Conservation (phyloP, 1,139 yeast species). For the Zygosaccharomyces sapae region DNA sequence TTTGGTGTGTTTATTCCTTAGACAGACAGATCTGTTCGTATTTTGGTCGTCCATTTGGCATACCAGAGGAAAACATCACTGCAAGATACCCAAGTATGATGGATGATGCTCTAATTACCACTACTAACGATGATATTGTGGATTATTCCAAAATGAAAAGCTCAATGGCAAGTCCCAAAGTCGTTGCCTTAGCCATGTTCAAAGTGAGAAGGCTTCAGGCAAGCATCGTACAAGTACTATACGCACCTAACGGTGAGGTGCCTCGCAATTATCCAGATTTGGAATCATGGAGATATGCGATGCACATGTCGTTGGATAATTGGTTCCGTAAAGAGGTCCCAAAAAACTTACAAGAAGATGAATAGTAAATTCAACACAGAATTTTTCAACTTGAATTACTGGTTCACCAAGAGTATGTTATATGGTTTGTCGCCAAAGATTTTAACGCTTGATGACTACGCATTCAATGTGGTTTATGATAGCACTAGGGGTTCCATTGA, state of each 20-base stretch:
- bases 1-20: slow-evolving; percentile 85
- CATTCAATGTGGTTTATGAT: slow-evolving; percentile 54
- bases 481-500: slow-evolving; percentile 65
- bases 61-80: slow-evolving; percentile 64
- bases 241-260: slow-evolving; percentile 59
- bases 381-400: slow-evolving; percentile 69
- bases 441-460: slow-evolving; percentile 49
- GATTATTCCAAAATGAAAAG: slow-evolving; percentile 36
- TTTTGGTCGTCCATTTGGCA: slow-evolving; percentile 68
- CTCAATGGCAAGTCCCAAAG: slow-evolving; percentile 58
- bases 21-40: slow-evolving; percentile 77
- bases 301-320: slow-evolving; percentile 48
- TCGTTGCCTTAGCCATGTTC: slow-evolving; percentile 62
- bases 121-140: slow-evolving; percentile 30
- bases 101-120: slow-evolving; percentile 63
- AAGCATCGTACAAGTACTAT: slow-evolving; percentile 66
- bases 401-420: slow-evolving; percentile 66
- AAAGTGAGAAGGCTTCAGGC: slow-evolving; percentile 69
- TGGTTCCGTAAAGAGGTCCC: slow-evolving; percentile 62
- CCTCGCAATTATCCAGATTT: slow-evolving; percentile 60
- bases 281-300: slow-evolving; percentile 55
- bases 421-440: slow-evolving; percentile 77
- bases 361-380: slow-evolving; percentile 70
- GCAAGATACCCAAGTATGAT: slow-evolving; percentile 66
- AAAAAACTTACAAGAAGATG: slow-evolving; percentile 49